These are phyloP conservation scores for Phytophthora cryptogea DNA, from an alignment of 352 stramenopile species.

Conservation along the genomic window DNA sequence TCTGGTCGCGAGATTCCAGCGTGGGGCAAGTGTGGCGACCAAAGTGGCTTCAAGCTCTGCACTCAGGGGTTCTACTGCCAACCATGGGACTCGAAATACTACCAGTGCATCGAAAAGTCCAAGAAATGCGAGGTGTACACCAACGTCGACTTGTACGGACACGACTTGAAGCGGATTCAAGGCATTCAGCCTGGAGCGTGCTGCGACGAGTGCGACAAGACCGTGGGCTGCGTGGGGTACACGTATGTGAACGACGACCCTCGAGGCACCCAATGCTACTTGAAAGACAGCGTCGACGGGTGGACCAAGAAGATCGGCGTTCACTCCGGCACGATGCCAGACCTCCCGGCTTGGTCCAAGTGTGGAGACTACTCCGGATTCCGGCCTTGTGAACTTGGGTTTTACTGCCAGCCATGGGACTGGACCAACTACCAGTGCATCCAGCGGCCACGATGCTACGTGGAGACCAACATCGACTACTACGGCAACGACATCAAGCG, in stretches of 20 bases:
- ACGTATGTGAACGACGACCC: conserved; percentile 51
- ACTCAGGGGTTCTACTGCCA: conserved; percentile 37
- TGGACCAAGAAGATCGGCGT: conserved; percentile 27
- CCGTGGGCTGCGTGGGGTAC: conserved; percentile 42
- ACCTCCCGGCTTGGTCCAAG: conserved; percentile 24
- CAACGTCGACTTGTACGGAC: conserved; percentile 39
- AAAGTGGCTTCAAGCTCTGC: conserved; percentile 27
- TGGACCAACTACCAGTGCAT: conserved; percentile 39
- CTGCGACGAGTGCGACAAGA: conserved; percentile 37
- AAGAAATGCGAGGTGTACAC: conserved; percentile 27
- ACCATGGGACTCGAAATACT: conserved; percentile 37
- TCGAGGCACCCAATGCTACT: conserved; percentile 39
- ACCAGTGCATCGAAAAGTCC: conserved; percentile 35
- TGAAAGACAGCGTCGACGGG: conserved; percentile 35
- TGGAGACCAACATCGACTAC: conserved; percentile 44
- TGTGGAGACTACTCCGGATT: conserved; percentile 21
- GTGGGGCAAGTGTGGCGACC: conserved; percentile 29
- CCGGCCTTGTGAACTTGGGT: conserved; percentile 11
- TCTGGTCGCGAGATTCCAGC: conserved; percentile 21
- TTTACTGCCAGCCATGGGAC: conserved; percentile 41
- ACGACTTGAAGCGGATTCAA: conserved; percentile 43
- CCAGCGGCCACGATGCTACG: conserved; percentile 27
- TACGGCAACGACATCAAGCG: conserved; percentile 41
- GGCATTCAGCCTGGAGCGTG: conserved; percentile 4
- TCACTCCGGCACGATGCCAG: conserved; percentile 23